Evolutionary conservation across 345 rosid species (phyloP), one percentile per base, ranked within the genome.

Genomic region (Corymbia maculata): DNA sequence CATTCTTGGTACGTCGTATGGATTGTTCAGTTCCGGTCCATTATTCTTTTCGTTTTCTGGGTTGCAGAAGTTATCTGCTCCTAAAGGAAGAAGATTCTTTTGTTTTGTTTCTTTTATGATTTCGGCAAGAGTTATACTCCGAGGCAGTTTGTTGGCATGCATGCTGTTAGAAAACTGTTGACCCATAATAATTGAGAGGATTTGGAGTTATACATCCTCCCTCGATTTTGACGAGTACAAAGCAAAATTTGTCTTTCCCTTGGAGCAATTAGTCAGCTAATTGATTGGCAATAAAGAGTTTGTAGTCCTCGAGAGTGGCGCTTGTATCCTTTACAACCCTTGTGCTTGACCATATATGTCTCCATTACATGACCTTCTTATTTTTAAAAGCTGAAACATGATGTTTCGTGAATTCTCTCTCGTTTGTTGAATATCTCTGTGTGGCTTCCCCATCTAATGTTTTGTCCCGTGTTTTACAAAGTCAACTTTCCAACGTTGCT

Each of bases 1-100:
- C 89, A 98, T 98, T 90, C 97, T 97, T 30, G 98, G 98, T 95
- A 88, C 26, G 36, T 32, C n/a, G 30, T 45, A 52, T 59, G 17
- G 50, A 13, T 59, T 52, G 55, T 24, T 85, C 59, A 16, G 80
- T 89, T 45, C 53, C n/a, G 86, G 49, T 85, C 57, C 44, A 17
- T 87, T 28, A n/a, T 16, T 84, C 55, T 13, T 24, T 3, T 52
- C 5, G 70, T 52, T 79, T 85, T 51, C 86, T 51, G 53, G 36
- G 61, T 51, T 6, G 86, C 47, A 36, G 80, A 32, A 24, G 24
- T 70, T 36, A 17, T 9, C 47, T 36, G 22, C 24, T 42, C 47
- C 80, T 70, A 32, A 32, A 70, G 80, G 7, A 70, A 4, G 42
- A 68, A 8, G 80, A 16, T 32, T 26, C 45, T 68, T 70, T 17